Base-by-base conservation (phyloP, 306 rosid genomes). In the Neltuma alba region DNA sequence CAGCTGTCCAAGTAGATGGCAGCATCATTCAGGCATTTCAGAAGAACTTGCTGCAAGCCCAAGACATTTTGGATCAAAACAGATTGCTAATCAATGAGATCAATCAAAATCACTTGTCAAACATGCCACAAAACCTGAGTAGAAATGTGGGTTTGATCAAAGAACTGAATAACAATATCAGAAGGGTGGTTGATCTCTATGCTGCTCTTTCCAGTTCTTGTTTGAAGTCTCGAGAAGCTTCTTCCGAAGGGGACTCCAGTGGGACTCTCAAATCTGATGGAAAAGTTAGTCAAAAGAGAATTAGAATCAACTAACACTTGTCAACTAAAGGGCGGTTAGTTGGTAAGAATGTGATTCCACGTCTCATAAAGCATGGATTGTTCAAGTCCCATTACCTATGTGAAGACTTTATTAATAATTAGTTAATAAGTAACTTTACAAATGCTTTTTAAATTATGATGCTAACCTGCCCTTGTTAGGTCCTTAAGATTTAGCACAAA, bases 131-230 rank as follows among this genome's bases (percentile, higher is more conserved):
- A 80, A 90, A 89, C 83, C 81, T 91, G 86, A 93, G 73, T 83
- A 68, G 95, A 57, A 93, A 91, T 23, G 98, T 90, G 33, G 90
- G 97, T 54, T 88, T 93, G 89, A 93, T 93, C 77, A 85, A 89
- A 80, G 98, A 93, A 83, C 97, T 93, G 13, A 93, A 91, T 83
- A 93, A 86, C 88, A 93, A 93, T 65, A 93, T 93, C 85, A 87
- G 90, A 86, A 88, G 98, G 85, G 98, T 93, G 74, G 98, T 93
- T 70, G 97, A 93, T 89, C 93, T 93, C 68, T 93, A 93, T 84
- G 97, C 93, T 67, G 92, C 90, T 82, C 92, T 93, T 73, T 93
- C 97, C 34, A 87, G 77, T 60, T 88, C 92, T 62, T 89, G 91
- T 78, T 68, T 90, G 74, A 91, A 87, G 81, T 91, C 97, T 50